Evolutionary conservation across 2,329 filamentous ascomycete genomes (phyloP), one percentile per base, ranked within the genome.

Genomic region (Cucurbitaria berberidis): DNA sequence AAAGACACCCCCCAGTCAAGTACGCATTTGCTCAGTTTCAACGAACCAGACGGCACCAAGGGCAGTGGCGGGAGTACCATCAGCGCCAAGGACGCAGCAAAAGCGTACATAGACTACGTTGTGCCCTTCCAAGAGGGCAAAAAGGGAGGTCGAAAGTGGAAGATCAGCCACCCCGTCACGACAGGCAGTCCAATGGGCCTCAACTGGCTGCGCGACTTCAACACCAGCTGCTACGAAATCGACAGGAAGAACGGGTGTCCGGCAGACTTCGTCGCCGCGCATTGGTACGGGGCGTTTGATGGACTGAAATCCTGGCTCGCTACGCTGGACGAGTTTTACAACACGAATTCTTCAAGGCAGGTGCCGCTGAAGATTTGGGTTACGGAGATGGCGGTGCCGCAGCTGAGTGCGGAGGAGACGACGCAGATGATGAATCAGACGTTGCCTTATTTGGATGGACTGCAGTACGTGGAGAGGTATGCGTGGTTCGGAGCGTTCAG

Each of bases 11-110:
- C 90, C 38, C 76, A 85, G 19, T 76, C 81, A 35, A 79, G 81
- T 2, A 84, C 92, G 34, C 85, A 90, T 63, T 82, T 91, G 2
- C 77, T 95, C 16, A 82, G 80, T 10, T 93, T 92, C 80, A 95
- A 95, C 73, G 90, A 96, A 73, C 91, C 91, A 1, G 89, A 95
- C 67, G 85, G 84, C 11, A 77, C 78, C 1, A 64, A 64, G 0
- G 67, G 69, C 1, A 82, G 78, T 15, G 89, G 89, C 19, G 90
- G 90, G 4, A 88, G 84, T 61, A 78, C 84, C 58, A 78, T 93
- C 24, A 71, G 78, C 1, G 86, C 90, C 0, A 70, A 79, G 15
- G 74, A 77, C 1, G 90, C 90, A 0, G 91, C 90, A 1, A 74
- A 81, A 55, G 82, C 86, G 3, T 95, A 90, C 86, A 85, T 89